phyloP scores from a whole-genome alignment of 495 filamentous ascomycete species.

The Podospora pseudoanserina region DNA sequence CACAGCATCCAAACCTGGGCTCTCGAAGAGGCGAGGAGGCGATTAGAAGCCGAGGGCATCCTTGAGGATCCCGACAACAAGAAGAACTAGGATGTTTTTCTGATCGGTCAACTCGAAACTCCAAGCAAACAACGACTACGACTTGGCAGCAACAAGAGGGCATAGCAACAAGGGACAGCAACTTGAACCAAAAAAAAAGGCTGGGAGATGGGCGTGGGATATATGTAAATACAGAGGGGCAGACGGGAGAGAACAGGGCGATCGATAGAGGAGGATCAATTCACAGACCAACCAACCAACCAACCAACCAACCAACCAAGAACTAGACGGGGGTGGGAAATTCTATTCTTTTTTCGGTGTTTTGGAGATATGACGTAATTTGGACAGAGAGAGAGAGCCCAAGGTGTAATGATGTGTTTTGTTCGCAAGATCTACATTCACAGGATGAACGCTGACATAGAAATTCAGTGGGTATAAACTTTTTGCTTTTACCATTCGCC shows the following conservation, averaged over 20 bases:
- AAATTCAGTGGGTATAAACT: constrained; percentile 1
- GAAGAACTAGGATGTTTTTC: constrained; percentile 27
- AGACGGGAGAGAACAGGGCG: neutral
- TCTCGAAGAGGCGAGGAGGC: constrained; percentile 87
- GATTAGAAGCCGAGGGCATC: constrained; percentile 93
- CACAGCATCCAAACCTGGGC: constrained; percentile 98
- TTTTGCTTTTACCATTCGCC: constrained; percentile 4
- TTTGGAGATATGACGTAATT: neutral
- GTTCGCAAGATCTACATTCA: neutral
- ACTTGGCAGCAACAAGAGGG: neutral
- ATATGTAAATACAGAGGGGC: neutral
- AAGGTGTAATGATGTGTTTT: neutral
- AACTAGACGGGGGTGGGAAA: neutral
- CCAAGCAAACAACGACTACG: neutral
- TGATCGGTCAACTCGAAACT: neutral
- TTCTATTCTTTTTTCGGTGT: constrained; percentile 5
- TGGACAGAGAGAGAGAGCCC: neutral
- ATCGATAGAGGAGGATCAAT: neutral
- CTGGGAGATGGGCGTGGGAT: neutral
- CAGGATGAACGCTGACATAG: neutral
- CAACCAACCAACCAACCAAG: neutral
- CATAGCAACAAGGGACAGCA: neutral
- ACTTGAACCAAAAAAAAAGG: neutral
- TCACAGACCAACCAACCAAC: neutral
- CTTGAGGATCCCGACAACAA: constrained; percentile 64